A percentile compares a stretch with the other conserved stretches of the same genome.
Conservation (phyloP, 257 asterid species). For the Ocimum tenuiflorum region DNA sequence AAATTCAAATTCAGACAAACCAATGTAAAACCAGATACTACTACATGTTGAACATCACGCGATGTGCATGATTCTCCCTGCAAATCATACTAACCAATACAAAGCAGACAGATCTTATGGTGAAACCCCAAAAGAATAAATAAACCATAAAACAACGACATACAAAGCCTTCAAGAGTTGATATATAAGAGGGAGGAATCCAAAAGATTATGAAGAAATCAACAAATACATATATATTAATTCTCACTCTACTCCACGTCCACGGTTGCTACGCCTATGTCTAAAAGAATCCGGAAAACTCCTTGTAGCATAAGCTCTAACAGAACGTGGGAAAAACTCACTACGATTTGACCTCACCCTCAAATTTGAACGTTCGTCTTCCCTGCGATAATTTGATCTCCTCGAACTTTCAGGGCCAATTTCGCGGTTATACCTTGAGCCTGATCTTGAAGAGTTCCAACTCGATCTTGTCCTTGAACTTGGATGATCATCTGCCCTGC, state of each 20-base stretch:
- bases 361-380: neutral
- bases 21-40: no score
- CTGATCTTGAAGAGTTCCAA: neutral
- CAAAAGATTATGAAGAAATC: neutral
- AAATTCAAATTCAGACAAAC: no score
- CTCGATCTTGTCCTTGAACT: slow-evolving; percentile 19
- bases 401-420: neutral
- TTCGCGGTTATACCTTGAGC: slow-evolving; percentile 12
- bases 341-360: no score
- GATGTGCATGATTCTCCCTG: no score
- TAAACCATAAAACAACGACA: neutral
- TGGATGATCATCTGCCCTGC: neutral
- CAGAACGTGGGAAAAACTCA: neutral
- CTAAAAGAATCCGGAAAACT: slow-evolving; percentile 8
- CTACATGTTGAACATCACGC: no score
- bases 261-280: neutral
- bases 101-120: neutral
- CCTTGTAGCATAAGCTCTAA: neutral
- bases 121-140: neutral
- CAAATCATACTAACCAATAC: no score
- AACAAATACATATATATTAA: neutral
- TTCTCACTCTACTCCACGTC: slow-evolving; percentile 7
- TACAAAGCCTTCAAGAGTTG: neutral
- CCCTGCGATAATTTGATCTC: slow-evolving; percentile 13
- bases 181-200: neutral